phyloP scores from a whole-genome alignment of 345 rosid genomes.

The Leavenworthia alabamica region DNA sequence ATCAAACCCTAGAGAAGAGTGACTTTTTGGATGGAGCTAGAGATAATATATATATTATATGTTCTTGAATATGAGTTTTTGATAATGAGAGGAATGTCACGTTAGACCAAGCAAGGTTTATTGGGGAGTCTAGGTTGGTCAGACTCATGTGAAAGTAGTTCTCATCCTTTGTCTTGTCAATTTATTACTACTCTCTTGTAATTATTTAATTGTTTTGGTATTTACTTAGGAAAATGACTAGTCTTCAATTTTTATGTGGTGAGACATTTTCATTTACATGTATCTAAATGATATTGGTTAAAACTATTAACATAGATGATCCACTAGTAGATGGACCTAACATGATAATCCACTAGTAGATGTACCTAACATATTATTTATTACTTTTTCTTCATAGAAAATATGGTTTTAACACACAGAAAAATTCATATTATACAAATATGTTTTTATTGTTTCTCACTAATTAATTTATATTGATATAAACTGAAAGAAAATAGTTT shows the following conservation, averaged over 20 bases:
- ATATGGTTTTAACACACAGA: background rate
- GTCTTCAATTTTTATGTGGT: background rate
- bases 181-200: constrained; percentile 12
- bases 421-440: background rate
- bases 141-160: constrained; percentile 22
- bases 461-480: background rate
- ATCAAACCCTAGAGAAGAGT: background rate
- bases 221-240: constrained; percentile 17
- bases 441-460: background rate
- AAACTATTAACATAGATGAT: background rate
- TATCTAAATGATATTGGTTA: background rate
- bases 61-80: background rate
- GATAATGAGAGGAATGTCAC: constrained; percentile 8
- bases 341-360: background rate
- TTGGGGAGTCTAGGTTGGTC: constrained; percentile 11
- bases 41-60: background rate
- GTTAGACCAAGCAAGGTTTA: background rate
- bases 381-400: background rate
- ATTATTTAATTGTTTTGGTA: background rate
- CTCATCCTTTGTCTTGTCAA: constrained; percentile 15
- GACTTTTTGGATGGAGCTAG: background rate
- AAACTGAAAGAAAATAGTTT: background rate
- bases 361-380: background rate
- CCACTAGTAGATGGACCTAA: background rate
- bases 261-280: constrained; percentile 1